phyloP scores from a whole-genome alignment of 371 early-diverging fungal genomes.

The Mortierella polycephala region DNA sequence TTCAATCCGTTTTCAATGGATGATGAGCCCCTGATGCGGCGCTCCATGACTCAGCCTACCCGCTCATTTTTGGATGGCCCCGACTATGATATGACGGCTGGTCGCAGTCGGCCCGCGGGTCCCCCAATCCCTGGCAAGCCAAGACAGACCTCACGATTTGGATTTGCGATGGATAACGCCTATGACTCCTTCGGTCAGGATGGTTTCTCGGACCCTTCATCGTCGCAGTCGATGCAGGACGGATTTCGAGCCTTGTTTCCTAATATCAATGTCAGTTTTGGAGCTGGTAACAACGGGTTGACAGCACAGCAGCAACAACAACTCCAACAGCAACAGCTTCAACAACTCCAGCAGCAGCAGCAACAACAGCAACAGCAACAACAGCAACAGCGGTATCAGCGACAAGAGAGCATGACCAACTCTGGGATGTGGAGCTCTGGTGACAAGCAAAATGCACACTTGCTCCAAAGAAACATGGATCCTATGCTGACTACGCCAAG shows the following conservation, averaged over 20 bases:
- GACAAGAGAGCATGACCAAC: constrained; percentile 13
- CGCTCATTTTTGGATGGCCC: constrained; percentile 31
- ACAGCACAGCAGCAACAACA: constrained; percentile 33
- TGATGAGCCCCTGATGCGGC: constrained; percentile 46
- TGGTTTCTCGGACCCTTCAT: constrained; percentile 27
- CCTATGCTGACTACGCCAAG: constrained; percentile 41
- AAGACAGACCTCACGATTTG: constrained; percentile 56
- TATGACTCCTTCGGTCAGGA: constrained; percentile 26
- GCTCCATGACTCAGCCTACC: constrained; percentile 27
- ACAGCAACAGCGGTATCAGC: constrained; percentile 36
- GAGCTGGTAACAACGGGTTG: constrained; percentile 42
- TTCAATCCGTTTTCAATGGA: constrained; percentile 57
- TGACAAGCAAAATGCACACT: constrained; percentile 21
- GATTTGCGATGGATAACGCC: constrained; percentile 52
- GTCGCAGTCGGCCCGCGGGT: constrained; percentile 30
- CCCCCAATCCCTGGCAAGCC: constrained; percentile 54
- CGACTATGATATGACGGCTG: constrained; percentile 32
- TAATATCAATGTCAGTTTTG: constrained; percentile 77
- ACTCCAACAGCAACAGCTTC: constrained; percentile 35
- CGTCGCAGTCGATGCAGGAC: constrained; percentile 61
- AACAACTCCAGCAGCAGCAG: constrained; percentile 33
- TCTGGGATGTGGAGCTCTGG: constrained; percentile 25
- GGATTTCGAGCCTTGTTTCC: constrained; percentile 76
- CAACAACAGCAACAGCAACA: constrained; percentile 25
- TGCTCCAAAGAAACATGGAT: constrained; percentile 38